Evolutionary conservation across 345 rosid species (phyloP), one percentile per base, ranked within the genome.

Genomic region (Hibiscus mutabilis): DNA sequence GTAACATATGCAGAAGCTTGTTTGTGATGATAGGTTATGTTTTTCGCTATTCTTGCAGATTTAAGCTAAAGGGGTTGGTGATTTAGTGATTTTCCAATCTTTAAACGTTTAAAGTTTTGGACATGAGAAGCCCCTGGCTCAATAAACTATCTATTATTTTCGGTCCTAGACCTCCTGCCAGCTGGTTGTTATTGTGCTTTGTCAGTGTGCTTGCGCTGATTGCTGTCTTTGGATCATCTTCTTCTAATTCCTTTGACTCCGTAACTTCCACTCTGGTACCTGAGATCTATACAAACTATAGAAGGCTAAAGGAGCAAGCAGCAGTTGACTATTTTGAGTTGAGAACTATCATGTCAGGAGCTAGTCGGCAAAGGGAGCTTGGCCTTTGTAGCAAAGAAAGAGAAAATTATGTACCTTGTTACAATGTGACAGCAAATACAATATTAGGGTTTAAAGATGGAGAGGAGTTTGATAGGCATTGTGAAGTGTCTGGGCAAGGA

Each of bases 51-150:
- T 78, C 74, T 70, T 78, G 79, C 75, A 72, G 79, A 57, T 56
- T 79, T 59, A 60, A 59, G 74, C 74, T 72, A 31, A 80, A 66
- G 66, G 51, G 37, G 35, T 72, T 57, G 74, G 73, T 66, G 71
- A 57, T 68, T 47, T 77, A 78, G 79, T 76, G 75, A 70, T 74
- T 60, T 78, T 77, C 53, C 64, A 62, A 44, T 60, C 75, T 78
- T 73, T 25, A 6, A 42, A 37, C 72, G 27, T 60, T 63, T 56
- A 62, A 73, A 63, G 67, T 58, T 77, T 81, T 79, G 89, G 93
- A 86, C 83, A 95, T 95, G 99, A 95, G 97, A 95, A 85, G 89
- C 86, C 83, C 90, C 75, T 89, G 92, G 86, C 82, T 78, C 69
- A 89, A 77, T 76, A 89, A 83, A 70, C 78, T 86, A 42, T 81